Percentiles rank a stretch among this genome's conserved stretches.
Conservation (phyloP, 129 eudicot species). For the Arctium minus region DNA sequence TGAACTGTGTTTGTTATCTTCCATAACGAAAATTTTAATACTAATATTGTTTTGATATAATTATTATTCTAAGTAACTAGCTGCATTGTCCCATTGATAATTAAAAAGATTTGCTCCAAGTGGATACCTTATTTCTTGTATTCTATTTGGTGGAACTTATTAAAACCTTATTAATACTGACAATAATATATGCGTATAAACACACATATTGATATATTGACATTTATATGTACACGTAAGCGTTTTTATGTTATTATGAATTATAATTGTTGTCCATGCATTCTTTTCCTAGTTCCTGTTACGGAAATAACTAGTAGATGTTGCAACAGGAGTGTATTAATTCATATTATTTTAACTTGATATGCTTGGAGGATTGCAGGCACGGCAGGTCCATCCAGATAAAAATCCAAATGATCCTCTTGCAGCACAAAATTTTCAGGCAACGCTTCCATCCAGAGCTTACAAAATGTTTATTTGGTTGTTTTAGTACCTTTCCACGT, state of each 20-base stretch:
- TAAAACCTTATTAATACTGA: background rate
- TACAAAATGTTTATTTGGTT: background rate
- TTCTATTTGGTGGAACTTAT: no score
- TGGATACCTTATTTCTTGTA: no score
- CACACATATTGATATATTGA: background rate
- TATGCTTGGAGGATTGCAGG: slow-evolving; percentile 53
- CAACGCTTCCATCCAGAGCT: slow-evolving; percentile 8
- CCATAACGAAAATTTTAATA: no score
- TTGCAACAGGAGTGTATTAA: background rate
- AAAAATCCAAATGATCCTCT: slow-evolving; percentile 94
- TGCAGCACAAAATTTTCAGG: slow-evolving; percentile 98
- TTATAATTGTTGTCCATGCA: background rate
- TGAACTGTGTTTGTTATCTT: no score
- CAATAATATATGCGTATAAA: background rate
- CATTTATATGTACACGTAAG: background rate
- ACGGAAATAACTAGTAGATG: background rate
- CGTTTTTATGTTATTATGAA: background rate
- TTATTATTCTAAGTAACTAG: no score
- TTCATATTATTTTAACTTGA: slow-evolving; percentile 8
- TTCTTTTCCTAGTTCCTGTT: background rate
- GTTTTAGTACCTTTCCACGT: background rate
- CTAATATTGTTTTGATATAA: no score
- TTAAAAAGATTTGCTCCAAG: no score
- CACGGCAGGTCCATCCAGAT: slow-evolving; percentile 96
- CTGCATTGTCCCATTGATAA: no score